Conservation (phyloP, 495 filamentous ascomycete genomes). For the Tirmania nivea region DNA sequence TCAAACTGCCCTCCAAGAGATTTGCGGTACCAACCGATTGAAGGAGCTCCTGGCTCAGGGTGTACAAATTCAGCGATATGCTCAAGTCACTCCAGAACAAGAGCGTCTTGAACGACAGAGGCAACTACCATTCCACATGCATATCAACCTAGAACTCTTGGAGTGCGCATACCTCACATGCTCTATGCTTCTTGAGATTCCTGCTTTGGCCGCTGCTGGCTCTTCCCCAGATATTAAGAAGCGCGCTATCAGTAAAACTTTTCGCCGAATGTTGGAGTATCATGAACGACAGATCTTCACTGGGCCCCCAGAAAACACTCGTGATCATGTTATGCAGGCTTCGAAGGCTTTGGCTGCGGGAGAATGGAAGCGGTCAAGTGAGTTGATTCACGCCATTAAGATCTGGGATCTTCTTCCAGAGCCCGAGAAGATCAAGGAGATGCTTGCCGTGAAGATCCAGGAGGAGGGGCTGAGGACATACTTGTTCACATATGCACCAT, state of each 20-base stretch:
- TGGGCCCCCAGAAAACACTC: constrained; percentile 91
- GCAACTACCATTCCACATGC: constrained; percentile 98
- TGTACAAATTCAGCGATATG: constrained; percentile 90
- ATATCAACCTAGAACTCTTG: constrained; percentile 96
- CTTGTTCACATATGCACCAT: constrained; percentile 97
- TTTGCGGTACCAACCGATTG: constrained; percentile 87
- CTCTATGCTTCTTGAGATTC: constrained; percentile 96
- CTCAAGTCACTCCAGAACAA: constrained; percentile 86
- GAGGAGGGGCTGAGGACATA: constrained; percentile 96
- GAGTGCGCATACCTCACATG: constrained; percentile 98
- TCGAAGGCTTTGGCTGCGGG: constrained; percentile 89
- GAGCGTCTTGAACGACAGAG: constrained; percentile 89
- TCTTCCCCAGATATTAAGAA: constrained; percentile 94
- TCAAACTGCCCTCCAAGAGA: constrained; percentile 88
- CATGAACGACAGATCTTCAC: constrained; percentile 99
- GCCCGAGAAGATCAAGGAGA: constrained; percentile 75
- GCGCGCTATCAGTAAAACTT: constrained; percentile 97
- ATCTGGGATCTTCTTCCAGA: constrained; percentile 95
- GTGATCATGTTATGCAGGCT: constrained; percentile 96
- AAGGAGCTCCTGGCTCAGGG: constrained; percentile 97
- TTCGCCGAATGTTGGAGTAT: constrained; percentile 96
- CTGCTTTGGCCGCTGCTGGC: constrained; percentile 84
- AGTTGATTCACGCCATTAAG: constrained; percentile 90
- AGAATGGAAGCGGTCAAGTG: constrained; percentile 90
- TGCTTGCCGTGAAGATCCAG: constrained; percentile 94